phyloP scores from a whole-genome alignment of 2,329 filamentous ascomycete genomes.

The Emmonsia crescens region DNA sequence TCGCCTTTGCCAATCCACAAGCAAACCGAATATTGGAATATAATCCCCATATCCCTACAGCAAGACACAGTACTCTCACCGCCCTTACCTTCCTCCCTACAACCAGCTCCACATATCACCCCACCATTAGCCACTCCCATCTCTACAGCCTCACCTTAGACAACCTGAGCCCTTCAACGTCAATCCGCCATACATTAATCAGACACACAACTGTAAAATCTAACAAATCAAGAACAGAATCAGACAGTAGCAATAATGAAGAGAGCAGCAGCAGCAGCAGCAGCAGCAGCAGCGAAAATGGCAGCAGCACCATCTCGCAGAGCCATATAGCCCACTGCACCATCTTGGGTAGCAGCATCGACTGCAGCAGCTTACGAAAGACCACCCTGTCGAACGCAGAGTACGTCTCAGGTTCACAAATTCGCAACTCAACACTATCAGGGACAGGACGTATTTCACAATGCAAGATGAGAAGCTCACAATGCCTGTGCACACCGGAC shows the following conservation, averaged over 20 bases:
- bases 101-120: neutral
- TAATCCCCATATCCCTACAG: neutral
- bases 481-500: neutral
- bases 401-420: neutral
- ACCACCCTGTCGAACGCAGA: neutral
- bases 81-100: neutral
- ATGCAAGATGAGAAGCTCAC: neutral
- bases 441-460: neutral
- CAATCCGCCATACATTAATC: neutral
- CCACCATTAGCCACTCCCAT: neutral
- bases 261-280: neutral
- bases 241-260: neutral
- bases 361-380: neutral
- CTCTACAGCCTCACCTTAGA: neutral
- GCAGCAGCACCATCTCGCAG: neutral
- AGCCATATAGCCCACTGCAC: neutral
- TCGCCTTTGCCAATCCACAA: neutral
- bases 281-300: neutral
- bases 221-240: neutral
- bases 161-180: neutral
- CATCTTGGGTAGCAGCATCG: neutral
- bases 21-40: neutral
- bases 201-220: neutral
- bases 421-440: neutral
- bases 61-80: neutral